Percentiles rank a stretch among this genome's conserved stretches.
phyloP scores from a whole-genome alignment of 2,329 filamentous ascomycete genomes.

The Fusarium transvaalense region DNA sequence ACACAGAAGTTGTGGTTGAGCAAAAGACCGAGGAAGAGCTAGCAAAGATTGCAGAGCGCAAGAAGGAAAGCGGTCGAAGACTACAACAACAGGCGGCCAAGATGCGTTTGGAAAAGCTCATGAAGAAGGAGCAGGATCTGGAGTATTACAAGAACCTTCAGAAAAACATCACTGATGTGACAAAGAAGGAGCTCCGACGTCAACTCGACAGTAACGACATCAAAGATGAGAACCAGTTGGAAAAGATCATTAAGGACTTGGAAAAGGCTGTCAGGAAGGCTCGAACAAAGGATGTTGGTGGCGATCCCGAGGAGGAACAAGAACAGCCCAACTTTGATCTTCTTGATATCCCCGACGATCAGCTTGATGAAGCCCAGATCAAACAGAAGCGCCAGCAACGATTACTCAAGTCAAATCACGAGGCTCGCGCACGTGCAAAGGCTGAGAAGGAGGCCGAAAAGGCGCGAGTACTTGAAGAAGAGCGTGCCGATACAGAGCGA shows the following conservation, averaged over 20 bases:
- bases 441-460: constrained; percentile 95
- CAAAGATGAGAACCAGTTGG: constrained; percentile 88
- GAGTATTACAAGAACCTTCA: constrained; percentile 94
- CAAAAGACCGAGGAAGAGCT: constrained; percentile 97
- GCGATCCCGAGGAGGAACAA: constrained; percentile 81
- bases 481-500: constrained; percentile 84
- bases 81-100: constrained; percentile 97
- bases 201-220: constrained; percentile 91
- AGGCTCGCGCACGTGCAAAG: constrained; percentile 92
- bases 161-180: constrained; percentile 75
- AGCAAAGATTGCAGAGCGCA: constrained; percentile 88
- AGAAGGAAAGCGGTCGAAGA: constrained; percentile 91
- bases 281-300: constrained; percentile 91
- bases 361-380: constrained; percentile 89
- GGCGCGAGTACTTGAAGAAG: constrained; percentile 83
- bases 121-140: constrained; percentile 94
- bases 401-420: constrained; percentile 93
- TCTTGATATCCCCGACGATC: constrained; percentile 88
- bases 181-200: constrained; percentile 90
- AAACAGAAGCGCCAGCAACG: constrained; percentile 95
- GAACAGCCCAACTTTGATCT: constrained; percentile 89
- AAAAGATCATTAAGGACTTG: constrained; percentile 86
- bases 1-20: constrained; percentile 87
- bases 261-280: constrained; percentile 92
- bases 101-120: constrained; percentile 94